Evolutionary conservation across 75 land plant genomes (phyloP).

Genomic region (Cupressus sempervirens): DNA sequence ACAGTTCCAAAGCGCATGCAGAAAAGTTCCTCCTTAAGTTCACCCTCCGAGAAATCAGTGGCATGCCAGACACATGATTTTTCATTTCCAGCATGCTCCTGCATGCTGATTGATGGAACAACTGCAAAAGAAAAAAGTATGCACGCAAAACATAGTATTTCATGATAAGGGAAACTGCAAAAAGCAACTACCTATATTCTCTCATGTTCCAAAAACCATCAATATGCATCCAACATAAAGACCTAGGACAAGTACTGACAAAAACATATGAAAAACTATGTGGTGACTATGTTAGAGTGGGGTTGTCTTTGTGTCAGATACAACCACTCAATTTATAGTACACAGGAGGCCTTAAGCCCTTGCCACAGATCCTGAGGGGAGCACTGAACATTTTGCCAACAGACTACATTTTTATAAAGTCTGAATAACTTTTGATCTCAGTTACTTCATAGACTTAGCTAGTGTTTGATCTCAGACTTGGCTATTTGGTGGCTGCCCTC

Average conservation of each 20-base stretch:
- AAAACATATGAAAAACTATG: background rate
- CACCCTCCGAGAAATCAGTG: conserved; percentile 82
- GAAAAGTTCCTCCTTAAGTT: conserved; percentile 83
- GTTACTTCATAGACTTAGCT: no score
- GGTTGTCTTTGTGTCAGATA: no score
- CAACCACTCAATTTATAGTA: no score
- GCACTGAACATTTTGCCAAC: no score
- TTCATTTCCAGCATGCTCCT: conserved; percentile 88
- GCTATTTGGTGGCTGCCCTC: no score
- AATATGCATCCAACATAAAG: background rate
- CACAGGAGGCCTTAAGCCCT: no score
- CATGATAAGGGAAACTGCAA: background rate
- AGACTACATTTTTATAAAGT: no score
- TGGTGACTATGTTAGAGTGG: no score
- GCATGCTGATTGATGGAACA: conserved; percentile 49
- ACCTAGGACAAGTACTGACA: background rate
- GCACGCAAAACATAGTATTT: background rate
- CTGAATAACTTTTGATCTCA: no score
- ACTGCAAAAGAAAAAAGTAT: conserved; percentile 38
- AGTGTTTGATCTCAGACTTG: no score
- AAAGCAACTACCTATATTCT: background rate
- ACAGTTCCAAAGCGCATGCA: conserved; percentile 72
- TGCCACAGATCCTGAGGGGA: no score
- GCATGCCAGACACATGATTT: conserved; percentile 98
- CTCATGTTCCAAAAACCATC: background rate